Base-by-base conservation (phyloP, 345 rosid genomes). In the Diplotaxis tenuifolia region DNA sequence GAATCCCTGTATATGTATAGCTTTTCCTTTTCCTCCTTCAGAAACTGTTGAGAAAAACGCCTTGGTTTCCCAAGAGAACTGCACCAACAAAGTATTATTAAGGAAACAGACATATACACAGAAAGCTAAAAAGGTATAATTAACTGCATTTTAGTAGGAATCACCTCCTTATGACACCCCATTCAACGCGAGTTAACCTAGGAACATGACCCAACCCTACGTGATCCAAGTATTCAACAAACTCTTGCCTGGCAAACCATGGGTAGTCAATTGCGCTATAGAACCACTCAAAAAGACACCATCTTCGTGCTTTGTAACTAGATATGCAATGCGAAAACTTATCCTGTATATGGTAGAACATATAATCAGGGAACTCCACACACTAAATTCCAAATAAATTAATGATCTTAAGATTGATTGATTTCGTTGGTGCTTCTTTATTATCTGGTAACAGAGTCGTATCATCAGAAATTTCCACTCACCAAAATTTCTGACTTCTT, bases 61-160 rank as follows among this genome's bases (percentile, higher is more conserved):
- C 96, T 81, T 62, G 96, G 96, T 67, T 79, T 90, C 58, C 96
- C 96, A 77, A 88, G 92, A 73, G 96, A 90, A 77, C 96, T 90
- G 87, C 80, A 81, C 59, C 65, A 73, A 60, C 36, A 57, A 45
- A 62, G 56, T 22, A 54, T 22, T 47, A 73, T 52, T 55, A 68
- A 73, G 20, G 42, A 42, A 54, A 68, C 69, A 65, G 34, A 10
- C 52, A 76, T 45, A 16, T 19, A 29, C 32, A 38, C 7, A 32
- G 0, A 21, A 62, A 70, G 53, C 7, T 20, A 29, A 62, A 16
- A 5, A 25, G 21, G 22, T 10, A 56, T 15, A 64, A 1, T 14
- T 32, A 72, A 22, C 75, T 67, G 53, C 28, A 77, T 42, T 52
- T 76, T 62, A 73, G 77, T 63, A 36, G 63, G 7, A 18, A 62